Percentiles rank a stretch among this genome's conserved stretches.
Evolutionary conservation across 805 yeast species (phyloP).

Genomic region (Millerozyma acaciae): DNA sequence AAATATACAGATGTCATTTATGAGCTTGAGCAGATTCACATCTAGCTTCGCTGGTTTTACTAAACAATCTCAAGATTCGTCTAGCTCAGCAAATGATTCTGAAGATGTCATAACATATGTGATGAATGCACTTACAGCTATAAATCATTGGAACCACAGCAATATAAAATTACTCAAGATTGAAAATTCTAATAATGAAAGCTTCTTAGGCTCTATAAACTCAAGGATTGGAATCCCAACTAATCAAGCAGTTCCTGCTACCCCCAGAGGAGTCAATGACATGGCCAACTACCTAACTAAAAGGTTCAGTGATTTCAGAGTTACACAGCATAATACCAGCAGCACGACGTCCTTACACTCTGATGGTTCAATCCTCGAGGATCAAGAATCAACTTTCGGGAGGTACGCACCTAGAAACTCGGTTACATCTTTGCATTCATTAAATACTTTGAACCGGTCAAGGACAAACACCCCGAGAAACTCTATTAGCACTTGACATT

Average conservation of each 20-base stretch:
- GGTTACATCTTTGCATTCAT: constrained; percentile 35
- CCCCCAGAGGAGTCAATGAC: constrained; percentile 44
- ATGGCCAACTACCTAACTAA: constrained; percentile 47
- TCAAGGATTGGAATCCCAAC: constrained; percentile 3
- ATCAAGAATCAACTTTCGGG: constrained; percentile 20
- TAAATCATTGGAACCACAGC: constrained; percentile 54
- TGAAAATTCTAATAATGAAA: constrained; percentile 15
- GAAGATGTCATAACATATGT: constrained; percentile 19
- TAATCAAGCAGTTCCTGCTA: constrained; percentile 17
- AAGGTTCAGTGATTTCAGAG: constrained; percentile 43
- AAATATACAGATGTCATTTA: constrained; percentile 33
- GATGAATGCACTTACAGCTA: constrained; percentile 26
- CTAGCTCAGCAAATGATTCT: constrained; percentile 7
- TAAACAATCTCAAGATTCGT: constrained; percentile 7
- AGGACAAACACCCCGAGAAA: constrained; percentile 32
- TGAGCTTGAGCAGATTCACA: constrained; percentile 36
- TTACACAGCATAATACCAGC: constrained; percentile 21
- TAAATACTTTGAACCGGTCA: constrained; percentile 37
- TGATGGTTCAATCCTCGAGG: constrained; percentile 20
- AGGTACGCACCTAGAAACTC: constrained; percentile 21
- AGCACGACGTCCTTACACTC: constrained; percentile 19
- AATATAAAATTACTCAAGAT: constrained; percentile 48
- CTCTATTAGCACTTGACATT: constrained; percentile 22
- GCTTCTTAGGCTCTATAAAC: constrained; percentile 18
- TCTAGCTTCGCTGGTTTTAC: constrained; percentile 36